These are phyloP conservation scores for Athelia psychrophila DNA, from an alignment of 1,284 basidiomycete species.

Conservation along the genomic window DNA sequence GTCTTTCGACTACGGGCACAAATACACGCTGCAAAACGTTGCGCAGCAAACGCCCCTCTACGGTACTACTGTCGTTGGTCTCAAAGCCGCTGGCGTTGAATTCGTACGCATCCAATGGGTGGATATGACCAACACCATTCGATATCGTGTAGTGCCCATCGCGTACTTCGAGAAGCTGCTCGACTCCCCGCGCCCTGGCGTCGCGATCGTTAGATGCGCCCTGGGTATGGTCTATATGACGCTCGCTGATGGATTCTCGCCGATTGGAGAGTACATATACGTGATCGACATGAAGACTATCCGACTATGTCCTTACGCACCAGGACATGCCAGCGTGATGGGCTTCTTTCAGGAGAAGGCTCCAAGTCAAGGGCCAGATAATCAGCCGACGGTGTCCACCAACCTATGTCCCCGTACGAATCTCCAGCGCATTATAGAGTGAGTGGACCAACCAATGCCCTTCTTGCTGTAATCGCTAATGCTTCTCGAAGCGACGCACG, in stretches of 20 bases:
- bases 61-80: not conserved
- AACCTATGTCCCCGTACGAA: slow-evolving; percentile 54
- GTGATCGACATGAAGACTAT: slow-evolving; percentile 51
- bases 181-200: slow-evolving; percentile 44
- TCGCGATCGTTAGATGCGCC: slow-evolving; percentile 40
- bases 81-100: not conserved
- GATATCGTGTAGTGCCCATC: slow-evolving; percentile 54
- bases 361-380: slow-evolving; percentile 23
- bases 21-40: not conserved
- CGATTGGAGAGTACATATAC: slow-evolving; percentile 53
- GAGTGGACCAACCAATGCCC: slow-evolving; percentile 20
- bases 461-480: not conserved
- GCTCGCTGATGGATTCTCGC: slow-evolving; percentile 32
- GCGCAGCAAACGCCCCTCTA: not conserved
- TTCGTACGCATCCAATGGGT: not conserved
- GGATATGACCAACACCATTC: slow-evolving; percentile 48
- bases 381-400: slow-evolving; percentile 28
- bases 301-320: slow-evolving; percentile 49
- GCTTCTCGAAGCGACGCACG: not conserved
- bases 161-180: slow-evolving; percentile 54
- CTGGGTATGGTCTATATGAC: slow-evolving; percentile 44
- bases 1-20: not conserved
- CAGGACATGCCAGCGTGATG: slow-evolving; percentile 55
- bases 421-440: slow-evolving; percentile 51
- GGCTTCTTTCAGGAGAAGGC: slow-evolving; percentile 64